Conservation (phyloP, 2,329 filamentous ascomycete species). For the Triangularia setosa region DNA sequence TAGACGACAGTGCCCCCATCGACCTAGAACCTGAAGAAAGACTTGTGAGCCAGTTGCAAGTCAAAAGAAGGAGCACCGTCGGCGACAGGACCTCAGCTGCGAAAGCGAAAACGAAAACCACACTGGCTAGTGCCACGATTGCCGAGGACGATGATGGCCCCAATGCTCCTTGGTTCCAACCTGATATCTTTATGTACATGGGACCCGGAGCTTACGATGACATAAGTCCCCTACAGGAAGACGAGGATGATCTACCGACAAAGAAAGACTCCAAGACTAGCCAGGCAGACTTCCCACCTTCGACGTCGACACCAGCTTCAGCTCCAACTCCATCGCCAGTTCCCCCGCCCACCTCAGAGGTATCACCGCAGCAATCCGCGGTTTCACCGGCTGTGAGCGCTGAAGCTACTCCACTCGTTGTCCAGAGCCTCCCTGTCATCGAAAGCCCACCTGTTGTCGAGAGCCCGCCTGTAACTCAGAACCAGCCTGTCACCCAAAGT, state of each 20-base stretch:
- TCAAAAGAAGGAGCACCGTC: constrained; percentile 35
- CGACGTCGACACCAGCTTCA: not conserved
- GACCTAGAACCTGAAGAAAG: constrained; percentile 49
- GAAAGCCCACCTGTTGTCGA: constrained; percentile 8
- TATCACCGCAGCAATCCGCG: constrained; percentile 4
- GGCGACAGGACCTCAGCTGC: constrained; percentile 17
- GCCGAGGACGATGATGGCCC: constrained; percentile 34
- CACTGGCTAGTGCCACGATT: constrained; percentile 5
- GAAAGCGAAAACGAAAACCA: constrained; percentile 9
- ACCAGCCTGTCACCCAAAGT: not conserved
- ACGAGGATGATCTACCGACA: constrained; percentile 38
- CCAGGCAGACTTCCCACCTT: not conserved
- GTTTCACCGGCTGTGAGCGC: constrained; percentile 29
- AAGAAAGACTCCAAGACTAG: constrained; percentile 16
- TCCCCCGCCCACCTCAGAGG: not conserved
- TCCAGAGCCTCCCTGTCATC: constrained; percentile 24
- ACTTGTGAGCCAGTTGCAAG: constrained; percentile 49
- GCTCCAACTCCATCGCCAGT: not conserved
- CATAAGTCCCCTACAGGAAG: constrained; percentile 43
- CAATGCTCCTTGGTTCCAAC: constrained; percentile 43
- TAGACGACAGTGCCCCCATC: constrained; percentile 35
- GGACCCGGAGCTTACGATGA: constrained; percentile 45
- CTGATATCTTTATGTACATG: constrained; percentile 51
- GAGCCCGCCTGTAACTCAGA: not conserved
- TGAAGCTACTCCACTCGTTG: constrained; percentile 25